phyloP scores from a whole-genome alignment of 129 eudicot genomes.

The Arctium lappa region DNA sequence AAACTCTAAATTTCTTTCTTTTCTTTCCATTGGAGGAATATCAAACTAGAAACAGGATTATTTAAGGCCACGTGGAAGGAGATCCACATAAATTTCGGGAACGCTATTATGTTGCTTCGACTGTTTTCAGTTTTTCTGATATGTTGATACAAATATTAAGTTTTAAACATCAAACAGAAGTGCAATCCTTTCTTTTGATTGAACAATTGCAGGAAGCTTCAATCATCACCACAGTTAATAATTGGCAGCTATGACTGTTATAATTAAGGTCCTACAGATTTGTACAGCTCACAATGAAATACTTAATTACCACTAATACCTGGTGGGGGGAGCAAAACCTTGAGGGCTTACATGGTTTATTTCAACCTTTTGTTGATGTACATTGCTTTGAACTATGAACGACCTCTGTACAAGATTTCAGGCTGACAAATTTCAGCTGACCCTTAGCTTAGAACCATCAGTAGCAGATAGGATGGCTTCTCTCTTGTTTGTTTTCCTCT shows the following conservation, averaged over 20 bases:
- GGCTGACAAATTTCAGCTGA: neutral
- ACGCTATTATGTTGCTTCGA: neutral
- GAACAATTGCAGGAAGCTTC: neutral
- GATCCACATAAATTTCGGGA: neutral
- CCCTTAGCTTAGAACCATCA: neutral
- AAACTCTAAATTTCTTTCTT: neutral
- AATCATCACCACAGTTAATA: neutral
- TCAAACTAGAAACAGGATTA: slow-evolving; percentile 7
- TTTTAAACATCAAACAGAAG: neutral
- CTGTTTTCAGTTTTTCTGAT: neutral
- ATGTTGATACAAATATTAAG: neutral
- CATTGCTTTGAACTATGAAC: neutral
- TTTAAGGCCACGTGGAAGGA: neutral
- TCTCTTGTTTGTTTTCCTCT: neutral
- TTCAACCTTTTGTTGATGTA: neutral
- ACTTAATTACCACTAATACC: neutral
- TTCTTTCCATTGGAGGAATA: slow-evolving; percentile 2
- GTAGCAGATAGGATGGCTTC: neutral
- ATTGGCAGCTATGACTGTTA: neutral
- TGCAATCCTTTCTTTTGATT: neutral
- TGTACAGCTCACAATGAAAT: neutral
- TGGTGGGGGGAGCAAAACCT: neutral
- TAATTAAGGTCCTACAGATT: neutral
- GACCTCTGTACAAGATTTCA: neutral
- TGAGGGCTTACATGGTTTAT: neutral